These are phyloP conservation scores for Starmerella stellata DNA, from an alignment of 805 yeast genomes.

Conservation along the genomic window DNA sequence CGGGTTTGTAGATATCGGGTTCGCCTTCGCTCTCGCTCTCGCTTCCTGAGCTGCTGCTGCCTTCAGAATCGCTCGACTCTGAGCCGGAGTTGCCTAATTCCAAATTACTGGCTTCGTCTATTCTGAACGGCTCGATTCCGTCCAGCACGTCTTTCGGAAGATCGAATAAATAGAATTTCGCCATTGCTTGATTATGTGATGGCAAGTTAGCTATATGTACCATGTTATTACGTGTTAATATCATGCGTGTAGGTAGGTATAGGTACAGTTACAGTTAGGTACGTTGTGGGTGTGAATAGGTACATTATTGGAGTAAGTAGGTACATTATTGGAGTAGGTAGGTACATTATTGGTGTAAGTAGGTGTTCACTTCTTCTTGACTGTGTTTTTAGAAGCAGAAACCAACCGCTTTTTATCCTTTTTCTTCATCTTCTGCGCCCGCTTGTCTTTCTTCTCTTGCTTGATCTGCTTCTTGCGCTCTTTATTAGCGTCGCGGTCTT, in stretches of 20 bases:
- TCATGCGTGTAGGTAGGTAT: too few relatives aligned
- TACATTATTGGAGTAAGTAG: too few relatives aligned
- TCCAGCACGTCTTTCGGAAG: slow-evolving; percentile 13
- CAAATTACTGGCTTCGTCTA: slow-evolving; percentile 9
- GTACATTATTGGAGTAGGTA: too few relatives aligned
- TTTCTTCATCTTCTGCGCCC: slow-evolving; percentile 69
- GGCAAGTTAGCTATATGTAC: neutral
- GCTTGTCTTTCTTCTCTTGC: slow-evolving; percentile 57
- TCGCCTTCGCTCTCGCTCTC: slow-evolving; percentile 21
- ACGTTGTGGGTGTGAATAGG: too few relatives aligned
- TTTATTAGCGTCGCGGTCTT: slow-evolving; percentile 63
- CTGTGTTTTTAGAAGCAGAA: slow-evolving; percentile 29
- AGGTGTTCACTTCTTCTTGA: slow-evolving; percentile 4
- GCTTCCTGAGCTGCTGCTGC: slow-evolving; percentile 1
- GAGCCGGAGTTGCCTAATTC: slow-evolving; percentile 8
- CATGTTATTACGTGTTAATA: neutral
- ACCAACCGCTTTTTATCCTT: slow-evolving; percentile 61
- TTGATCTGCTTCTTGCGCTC: slow-evolving; percentile 59
- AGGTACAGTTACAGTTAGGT: too few relatives aligned
- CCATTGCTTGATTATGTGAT: slow-evolving; percentile 1
- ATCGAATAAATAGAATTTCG: slow-evolving; percentile 13
- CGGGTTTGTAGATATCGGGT: neutral
- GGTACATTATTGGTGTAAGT: too few relatives aligned
- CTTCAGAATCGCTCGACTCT: slow-evolving; percentile 13
- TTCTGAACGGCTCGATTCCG: slow-evolving; percentile 18